Evolutionary conservation across 495 filamentous ascomycete genomes (phyloP), one percentile per base, ranked within the genome.

Genomic region (Penicillium ucsense): DNA sequence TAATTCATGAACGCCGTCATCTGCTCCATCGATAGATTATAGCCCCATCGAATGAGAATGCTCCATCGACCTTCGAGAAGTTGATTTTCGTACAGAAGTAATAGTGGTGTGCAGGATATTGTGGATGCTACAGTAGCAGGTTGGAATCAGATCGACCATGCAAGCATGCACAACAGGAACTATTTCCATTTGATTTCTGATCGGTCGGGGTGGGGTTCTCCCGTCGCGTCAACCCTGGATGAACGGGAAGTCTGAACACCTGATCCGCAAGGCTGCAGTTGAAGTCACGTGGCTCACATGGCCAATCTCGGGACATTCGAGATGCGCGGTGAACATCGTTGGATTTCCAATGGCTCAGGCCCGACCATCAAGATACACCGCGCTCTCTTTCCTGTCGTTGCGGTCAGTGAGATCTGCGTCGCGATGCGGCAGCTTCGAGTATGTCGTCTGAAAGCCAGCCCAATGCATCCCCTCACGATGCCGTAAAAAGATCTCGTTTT

Each of bases 401-500:
- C 27, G 43, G 36, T 35, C 43, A 36, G 29, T 32, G 7, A 35
- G 29, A 12, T 34, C 27, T 45, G 32, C 43, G 11, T 47, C 54
- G 54, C 43, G 45, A 62, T 60, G 59, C 56, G 47, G 56, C 48
- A 49, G 41, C 12, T 12, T 28, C 49, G 47, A 55, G 45, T 30
- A 62, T 62, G 59, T 60, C 54, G 28, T 53, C 42, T 53, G 54
- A 48, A 56, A 50, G 53, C 42, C 51, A 48, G 38, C 55, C 61
- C 32, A 56, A 61, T 33, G 57, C 63, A 39, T 67, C 64, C 35
- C 60, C 67, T 39, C 46, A 44, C 31, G 31, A 64, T 51, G 49
- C 62, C 53, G 33, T 67, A 57, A 81, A 66, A 49, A 75, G 74
- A 37, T 92, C 88, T 11, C 74, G 72, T 47, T 95, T 89, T 62